Base-by-base conservation (phyloP, 768 basidiomycete species). In the Heimioporus sp. region DNA sequence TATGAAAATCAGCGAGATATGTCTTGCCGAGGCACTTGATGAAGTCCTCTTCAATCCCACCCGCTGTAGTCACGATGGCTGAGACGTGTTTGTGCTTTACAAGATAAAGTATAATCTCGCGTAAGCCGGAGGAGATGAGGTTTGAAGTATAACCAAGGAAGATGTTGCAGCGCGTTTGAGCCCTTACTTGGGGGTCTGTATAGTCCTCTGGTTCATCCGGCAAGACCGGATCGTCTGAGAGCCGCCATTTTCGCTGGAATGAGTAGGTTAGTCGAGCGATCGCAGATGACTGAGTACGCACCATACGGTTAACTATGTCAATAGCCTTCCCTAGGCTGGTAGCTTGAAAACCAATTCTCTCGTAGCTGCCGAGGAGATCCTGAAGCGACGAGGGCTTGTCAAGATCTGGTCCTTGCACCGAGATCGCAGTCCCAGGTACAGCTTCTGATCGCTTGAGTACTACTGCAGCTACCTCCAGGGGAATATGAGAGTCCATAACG, bases 61-160 rank as follows among this genome's bases (percentile, higher is more conserved):
- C 97, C 5, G 97, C 97, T 1, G 97, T 99, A 3, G 97, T 99
- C 21, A 98, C 97, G 54, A 99, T 77, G 19, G 85, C 89, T 19
- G 86, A 78, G 52, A 99, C 81, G 61, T 97, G 90, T 56, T 85
- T 87, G 74, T 98, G 86, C 69, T 98, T 94, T 31, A 93, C 95
- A 37, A 99, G 86, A 70, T 94, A 83, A 20, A 87, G 77, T 58
- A 99, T 88, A 42, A 98, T 76, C 71, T 99, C 97, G 34, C 97
- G 85, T 38, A 99, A 76, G 10, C 97, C 97, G 10, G 97, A 98
- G 2, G 97, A 98, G 64, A 99, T 96, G 41, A 99, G 81, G 72
- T 99, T 99, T 44, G 95, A 98, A 11, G 97, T 99, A 72, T 97
- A 99, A 36, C 97, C 97, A 38, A 99, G 85, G 68, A 99, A 97